Evolutionary conservation across 2,329 filamentous ascomycete genomes (phyloP).

Genomic region (Penicillium sclerotiorum): DNA sequence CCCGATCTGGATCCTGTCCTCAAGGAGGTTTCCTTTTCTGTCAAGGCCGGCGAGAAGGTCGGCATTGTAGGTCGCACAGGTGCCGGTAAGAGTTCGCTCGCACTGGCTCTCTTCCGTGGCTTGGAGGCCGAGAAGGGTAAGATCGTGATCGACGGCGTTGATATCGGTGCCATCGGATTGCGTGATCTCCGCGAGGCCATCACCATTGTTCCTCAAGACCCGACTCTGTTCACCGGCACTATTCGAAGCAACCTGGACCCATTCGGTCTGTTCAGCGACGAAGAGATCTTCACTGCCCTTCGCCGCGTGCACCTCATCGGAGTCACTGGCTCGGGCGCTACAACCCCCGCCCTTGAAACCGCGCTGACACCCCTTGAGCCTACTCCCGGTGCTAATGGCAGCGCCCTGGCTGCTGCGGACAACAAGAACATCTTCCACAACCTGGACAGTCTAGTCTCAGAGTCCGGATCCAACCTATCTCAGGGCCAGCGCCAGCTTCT

Average conservation of each 20-base stretch:
- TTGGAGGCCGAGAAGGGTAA: conserved; percentile 88
- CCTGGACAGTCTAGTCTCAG: conserved; percentile 77
- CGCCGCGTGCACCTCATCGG: conserved; percentile 83
- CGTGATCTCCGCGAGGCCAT: conserved; percentile 90
- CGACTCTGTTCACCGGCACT: conserved; percentile 86
- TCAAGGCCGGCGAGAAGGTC: conserved; percentile 84
- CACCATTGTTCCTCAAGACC: conserved; percentile 97
- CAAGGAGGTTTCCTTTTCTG: conserved; percentile 80
- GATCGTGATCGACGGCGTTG: conserved; percentile 88
- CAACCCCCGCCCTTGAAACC: conserved; percentile 38
- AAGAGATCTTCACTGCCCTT: conserved; percentile 84
- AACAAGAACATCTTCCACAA: conserved; percentile 97
- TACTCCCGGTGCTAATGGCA: conserved; percentile 22
- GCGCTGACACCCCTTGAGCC: conserved; percentile 30
- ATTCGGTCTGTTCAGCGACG: conserved; percentile 84
- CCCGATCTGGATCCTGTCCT: conserved; percentile 85
- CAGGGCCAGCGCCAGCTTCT: conserved; percentile 95
- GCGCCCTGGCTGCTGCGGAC: conserved; percentile 47
- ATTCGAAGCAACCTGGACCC: conserved; percentile 92
- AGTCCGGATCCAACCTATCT: conserved; percentile 91
- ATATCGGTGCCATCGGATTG: conserved; percentile 87
- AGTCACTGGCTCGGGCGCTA: conserved; percentile 36
- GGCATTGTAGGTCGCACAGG: conserved; percentile 95
- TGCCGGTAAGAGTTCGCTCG: conserved; percentile 93
- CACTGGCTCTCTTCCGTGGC: conserved; percentile 88